phyloP scores from a whole-genome alignment of 192 early-diverging fungal species.

The Podochytrium sp. region DNA sequence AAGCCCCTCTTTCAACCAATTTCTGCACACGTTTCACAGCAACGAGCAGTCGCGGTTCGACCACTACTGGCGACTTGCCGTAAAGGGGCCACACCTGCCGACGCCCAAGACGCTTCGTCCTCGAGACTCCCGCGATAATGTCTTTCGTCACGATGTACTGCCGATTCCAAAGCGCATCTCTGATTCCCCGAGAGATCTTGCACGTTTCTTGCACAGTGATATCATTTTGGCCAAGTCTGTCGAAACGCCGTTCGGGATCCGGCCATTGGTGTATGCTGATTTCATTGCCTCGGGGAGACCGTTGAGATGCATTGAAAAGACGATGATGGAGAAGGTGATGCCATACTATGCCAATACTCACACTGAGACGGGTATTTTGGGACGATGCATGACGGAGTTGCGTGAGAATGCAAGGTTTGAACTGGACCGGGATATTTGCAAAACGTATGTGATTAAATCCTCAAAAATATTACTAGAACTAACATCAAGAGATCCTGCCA shows the following conservation, averaged over 20 bases:
- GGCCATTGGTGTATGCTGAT: constrained; percentile 26
- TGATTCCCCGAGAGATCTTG: too few relatives aligned
- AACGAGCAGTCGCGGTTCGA: too few relatives aligned
- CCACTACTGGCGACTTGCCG: too few relatives aligned
- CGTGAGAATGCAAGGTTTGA: constrained; percentile 21
- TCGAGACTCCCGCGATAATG: too few relatives aligned
- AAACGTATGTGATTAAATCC: not conserved
- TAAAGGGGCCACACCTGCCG: too few relatives aligned
- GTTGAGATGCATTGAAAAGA: constrained; percentile 21
- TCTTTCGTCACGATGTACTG: too few relatives aligned
- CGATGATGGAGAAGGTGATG: constrained; percentile 29
- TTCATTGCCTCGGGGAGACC: constrained; percentile 38
- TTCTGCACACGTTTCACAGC: too few relatives aligned
- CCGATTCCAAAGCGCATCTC: too few relatives aligned
- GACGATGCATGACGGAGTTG: constrained; percentile 1
- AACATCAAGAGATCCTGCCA: not conserved
- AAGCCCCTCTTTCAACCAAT: too few relatives aligned
- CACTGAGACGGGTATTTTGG: constrained; percentile 33
- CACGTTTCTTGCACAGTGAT: constrained; percentile 7
- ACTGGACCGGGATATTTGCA: too few relatives aligned
- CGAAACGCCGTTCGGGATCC: not conserved
- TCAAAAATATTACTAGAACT: not conserved
- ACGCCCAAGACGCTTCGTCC: too few relatives aligned
- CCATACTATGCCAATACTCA: constrained; percentile 43
- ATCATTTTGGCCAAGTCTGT: not conserved